phyloP scores from a whole-genome alignment of 345 rosid species.

The Brassica nigra region DNA sequence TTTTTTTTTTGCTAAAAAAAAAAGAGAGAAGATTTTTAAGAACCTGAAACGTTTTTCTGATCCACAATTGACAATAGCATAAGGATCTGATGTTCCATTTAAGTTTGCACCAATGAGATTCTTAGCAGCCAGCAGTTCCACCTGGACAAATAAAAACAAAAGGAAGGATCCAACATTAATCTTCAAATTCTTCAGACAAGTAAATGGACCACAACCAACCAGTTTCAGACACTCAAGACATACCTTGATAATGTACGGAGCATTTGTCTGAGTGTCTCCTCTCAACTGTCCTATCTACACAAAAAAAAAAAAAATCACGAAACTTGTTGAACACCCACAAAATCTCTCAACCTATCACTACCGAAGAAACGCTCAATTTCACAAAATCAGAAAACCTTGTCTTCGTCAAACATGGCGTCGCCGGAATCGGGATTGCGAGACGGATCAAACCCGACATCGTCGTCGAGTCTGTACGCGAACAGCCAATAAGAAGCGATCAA shows the following conservation, averaged over 20 bases:
- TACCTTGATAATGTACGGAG: constrained; percentile 60
- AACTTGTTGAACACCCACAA: background rate
- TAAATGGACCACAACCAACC: background rate
- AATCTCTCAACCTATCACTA: background rate
- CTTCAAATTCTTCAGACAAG: background rate
- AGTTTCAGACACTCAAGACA: background rate
- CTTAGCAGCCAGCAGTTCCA: constrained; percentile 95
- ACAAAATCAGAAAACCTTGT: constrained; percentile 53
- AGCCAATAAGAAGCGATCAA: constrained; percentile 64
- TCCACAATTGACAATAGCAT: constrained; percentile 94
- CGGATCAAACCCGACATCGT: constrained; percentile 49
- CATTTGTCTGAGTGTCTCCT: constrained; percentile 65
- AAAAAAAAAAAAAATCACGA: background rate
- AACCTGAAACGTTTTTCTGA: constrained; percentile 96
- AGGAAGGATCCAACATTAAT: background rate
- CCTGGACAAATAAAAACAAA: constrained; percentile 39
- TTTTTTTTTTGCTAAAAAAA: background rate
- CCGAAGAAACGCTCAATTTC: background rate
- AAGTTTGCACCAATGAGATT: constrained; percentile 96
- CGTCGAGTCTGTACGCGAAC: constrained; percentile 48
- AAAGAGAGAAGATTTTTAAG: constrained; percentile 16
- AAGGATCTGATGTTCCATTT: constrained; percentile 98
- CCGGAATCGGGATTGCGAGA: constrained; percentile 36
- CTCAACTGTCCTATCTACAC: constrained; percentile 41
- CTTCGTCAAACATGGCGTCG: constrained; percentile 37